Evolutionary conservation across 1,284 basidiomycete species (phyloP), one percentile per base, ranked within the genome.

Genomic region (Rhodotorula sp.): DNA sequence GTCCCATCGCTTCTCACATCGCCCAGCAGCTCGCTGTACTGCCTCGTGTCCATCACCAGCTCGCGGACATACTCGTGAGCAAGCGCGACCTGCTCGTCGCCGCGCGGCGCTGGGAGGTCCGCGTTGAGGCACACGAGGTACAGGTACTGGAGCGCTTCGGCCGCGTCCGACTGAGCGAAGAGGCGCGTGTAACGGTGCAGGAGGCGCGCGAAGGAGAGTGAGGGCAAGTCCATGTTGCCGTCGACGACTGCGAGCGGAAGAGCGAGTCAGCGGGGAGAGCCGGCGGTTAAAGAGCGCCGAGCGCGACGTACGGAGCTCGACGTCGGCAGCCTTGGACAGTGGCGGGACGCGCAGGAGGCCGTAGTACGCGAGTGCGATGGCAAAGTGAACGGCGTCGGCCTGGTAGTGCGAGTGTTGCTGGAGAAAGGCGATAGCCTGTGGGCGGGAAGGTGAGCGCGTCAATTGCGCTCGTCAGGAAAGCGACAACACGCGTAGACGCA

Each of bases 131-230:
- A 89, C 22, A 97, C 87, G 71, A 92, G 91, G 80, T 95, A 96
- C 51, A 97, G 90, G 79, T 99, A 99, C 82, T 98, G 94, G 66
- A 99, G 83, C 1, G 95, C 97, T 75, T 95, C 92, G 78, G 91
- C 89, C 0, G 94, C 90, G 78, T 97, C 95, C 85, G 92, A 88
- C 81, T 90, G 91, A 58, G 91, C 90, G 81, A 98, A 97, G 67
- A 90, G 91, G 48, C 92, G 88, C 61, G 97, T 88, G 81, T 99
- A 98, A 27, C 94, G 90, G 87, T 94, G 94, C 73, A 97, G 88
- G 48, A 98, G 82, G 34, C 92, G 91, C 2, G 92, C 88, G 63
- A 97, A 86, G 80, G 91, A 92, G 70, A 99, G 84, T 22, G 78
- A 81, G 8, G 82, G 78, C 3, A 41, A 58, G 2, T 64, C 39